phyloP scores from a whole-genome alignment of 2,329 filamentous ascomycete species.

The Pezicula carpinea region DNA sequence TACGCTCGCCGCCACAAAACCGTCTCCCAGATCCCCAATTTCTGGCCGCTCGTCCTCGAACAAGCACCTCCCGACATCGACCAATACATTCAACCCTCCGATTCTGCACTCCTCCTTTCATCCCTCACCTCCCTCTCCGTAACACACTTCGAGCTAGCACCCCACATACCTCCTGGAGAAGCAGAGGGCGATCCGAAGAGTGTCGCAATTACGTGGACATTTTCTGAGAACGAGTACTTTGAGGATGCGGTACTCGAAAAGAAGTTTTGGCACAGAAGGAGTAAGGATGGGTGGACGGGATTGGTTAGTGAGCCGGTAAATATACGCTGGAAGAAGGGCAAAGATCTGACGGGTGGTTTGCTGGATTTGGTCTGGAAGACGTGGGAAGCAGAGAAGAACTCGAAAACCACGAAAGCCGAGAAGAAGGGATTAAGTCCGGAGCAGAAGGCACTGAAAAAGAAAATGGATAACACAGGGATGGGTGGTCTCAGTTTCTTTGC shows the following conservation, averaged over 20 bases:
- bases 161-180: conserved; percentile 20
- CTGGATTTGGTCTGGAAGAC: conserved; percentile 68
- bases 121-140: conserved; percentile 67
- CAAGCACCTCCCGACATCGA: conserved; percentile 82
- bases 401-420: conserved; percentile 24
- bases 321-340: conserved; percentile 81
- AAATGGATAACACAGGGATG: conserved; percentile 54
- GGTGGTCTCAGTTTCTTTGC: conserved; percentile 77
- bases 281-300: conserved; percentile 64
- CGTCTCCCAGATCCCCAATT: conserved; percentile 71
- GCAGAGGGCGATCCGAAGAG: conserved; percentile 72
- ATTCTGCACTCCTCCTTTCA: conserved; percentile 67
- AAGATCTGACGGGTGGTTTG: conserved; percentile 79
- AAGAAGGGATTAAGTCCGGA: conserved; percentile 38
- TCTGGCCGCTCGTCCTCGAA: conserved; percentile 94
- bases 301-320: conserved; percentile 85
- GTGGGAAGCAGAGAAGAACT: conserved; percentile 54
- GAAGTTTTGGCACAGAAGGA: conserved; percentile 81
- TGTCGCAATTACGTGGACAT: conserved; percentile 73
- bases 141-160: conserved; percentile 72
- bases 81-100: conserved; percentile 78
- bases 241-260: conserved; percentile 76
- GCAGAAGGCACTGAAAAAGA: conserved; percentile 46
- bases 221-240: conserved; percentile 78
- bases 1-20: conserved; percentile 72